phyloP scores from a whole-genome alignment of 2,329 filamentous ascomycete species.

The Colletotrichum limetticola region DNA sequence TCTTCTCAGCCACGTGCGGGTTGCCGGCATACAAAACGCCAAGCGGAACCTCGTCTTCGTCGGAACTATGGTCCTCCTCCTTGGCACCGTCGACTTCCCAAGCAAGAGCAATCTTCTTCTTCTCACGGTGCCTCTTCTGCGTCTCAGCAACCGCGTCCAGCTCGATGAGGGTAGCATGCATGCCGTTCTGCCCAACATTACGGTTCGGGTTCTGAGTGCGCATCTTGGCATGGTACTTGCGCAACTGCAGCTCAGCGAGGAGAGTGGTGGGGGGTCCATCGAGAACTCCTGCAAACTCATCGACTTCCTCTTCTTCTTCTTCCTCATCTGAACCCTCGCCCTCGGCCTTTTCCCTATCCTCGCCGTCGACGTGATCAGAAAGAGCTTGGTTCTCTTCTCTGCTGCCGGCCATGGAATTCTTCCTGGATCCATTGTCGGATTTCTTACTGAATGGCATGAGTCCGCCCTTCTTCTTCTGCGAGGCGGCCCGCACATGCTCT shows the following conservation, averaged over 20 bases:
- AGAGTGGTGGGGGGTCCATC: conserved; percentile 87
- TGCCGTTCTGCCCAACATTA: conserved; percentile 71
- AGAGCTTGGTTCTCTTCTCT: conserved; percentile 40
- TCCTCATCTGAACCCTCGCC: conserved; percentile 44
- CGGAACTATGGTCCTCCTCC: conserved; percentile 55
- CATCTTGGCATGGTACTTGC: conserved; percentile 88
- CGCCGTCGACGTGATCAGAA: conserved; percentile 39
- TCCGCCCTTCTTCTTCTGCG: conserved; percentile 59
- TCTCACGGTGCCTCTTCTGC: conserved; percentile 78
- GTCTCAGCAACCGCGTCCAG: conserved; percentile 91
- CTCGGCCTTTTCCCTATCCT: conserved; percentile 44
- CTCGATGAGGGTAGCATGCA: conserved; percentile 90
- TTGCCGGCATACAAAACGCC: conserved; percentile 79
- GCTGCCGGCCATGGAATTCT: conserved; percentile 24
- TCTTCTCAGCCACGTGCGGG: conserved; percentile 65
- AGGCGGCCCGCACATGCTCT: conserved; percentile 34
- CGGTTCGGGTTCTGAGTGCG: conserved; percentile 76
- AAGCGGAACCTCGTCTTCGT: conserved; percentile 89
- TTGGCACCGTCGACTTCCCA: conserved; percentile 78
- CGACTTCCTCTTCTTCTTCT: conserved; percentile 55
- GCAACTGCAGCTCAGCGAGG: conserved; percentile 89
- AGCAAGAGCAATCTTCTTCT: conserved; percentile 84
- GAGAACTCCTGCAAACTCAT: conserved; percentile 43
- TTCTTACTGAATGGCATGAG: conserved; percentile 60
- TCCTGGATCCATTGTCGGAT: conserved; percentile 38